phyloP scores from a whole-genome alignment of 345 rosid genomes.

The Gossypium anomalum region DNA sequence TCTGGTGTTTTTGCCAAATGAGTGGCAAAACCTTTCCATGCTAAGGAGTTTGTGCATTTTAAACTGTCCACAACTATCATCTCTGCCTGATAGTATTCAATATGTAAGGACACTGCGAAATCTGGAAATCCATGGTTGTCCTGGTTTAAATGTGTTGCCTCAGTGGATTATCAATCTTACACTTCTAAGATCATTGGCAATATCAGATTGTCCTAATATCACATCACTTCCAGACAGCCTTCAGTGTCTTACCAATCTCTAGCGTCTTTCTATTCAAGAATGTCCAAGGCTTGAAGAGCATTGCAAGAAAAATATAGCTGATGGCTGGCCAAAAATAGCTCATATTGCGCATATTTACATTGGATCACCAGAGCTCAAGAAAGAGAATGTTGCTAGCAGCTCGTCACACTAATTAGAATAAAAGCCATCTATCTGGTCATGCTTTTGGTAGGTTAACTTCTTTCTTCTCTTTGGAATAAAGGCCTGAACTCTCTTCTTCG shows the following conservation, averaged over 20 bases:
- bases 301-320: not conserved
- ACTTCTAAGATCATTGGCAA: constrained; percentile 12
- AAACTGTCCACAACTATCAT: constrained; percentile 13
- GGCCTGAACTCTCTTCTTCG: too few relatives aligned
- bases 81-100: constrained; percentile 7
- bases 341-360: not conserved
- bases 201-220: constrained; percentile 14
- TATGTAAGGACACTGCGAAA: not conserved
- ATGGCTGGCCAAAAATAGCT: constrained; percentile 17
- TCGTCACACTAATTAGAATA: not conserved
- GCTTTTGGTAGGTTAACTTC: not conserved
- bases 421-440: not conserved
- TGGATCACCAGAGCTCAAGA: not conserved
- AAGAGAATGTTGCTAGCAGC: constrained; percentile 9
- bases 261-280: constrained; percentile 16
- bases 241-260: not conserved
- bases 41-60: constrained; percentile 18
- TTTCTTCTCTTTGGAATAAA: not conserved
- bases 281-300: constrained; percentile 16
- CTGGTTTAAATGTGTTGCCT: constrained; percentile 4
- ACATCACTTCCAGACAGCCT: constrained; percentile 16
- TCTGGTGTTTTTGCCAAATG: constrained; percentile 5
- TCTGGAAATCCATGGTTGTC: constrained; percentile 15
- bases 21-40: not conserved
- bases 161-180: constrained; percentile 11